Percentiles rank a stretch among this genome's conserved stretches.
phyloP scores from a whole-genome alignment of 2,329 filamentous ascomycete species.

The Phyllosticta ampelicida region DNA sequence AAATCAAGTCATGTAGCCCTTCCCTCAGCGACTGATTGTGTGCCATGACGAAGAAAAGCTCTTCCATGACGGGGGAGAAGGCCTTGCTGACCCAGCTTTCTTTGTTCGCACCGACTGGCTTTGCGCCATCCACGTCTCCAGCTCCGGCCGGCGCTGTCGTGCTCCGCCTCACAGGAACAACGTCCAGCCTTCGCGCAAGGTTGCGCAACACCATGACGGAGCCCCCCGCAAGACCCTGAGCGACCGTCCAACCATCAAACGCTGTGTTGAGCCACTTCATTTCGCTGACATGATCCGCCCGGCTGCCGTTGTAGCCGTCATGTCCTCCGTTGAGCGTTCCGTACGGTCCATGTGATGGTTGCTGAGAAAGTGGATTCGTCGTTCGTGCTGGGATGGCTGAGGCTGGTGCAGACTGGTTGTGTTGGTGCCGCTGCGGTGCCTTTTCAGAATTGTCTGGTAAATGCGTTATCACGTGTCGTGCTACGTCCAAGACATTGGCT shows the following conservation, averaged over 20 bases:
- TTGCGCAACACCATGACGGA: conserved; percentile 70
- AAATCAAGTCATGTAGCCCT: conserved; percentile 27
- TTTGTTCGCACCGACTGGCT: conserved; percentile 23
- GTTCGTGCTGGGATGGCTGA: not conserved
- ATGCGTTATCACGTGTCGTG: conserved; percentile 59
- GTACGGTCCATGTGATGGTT: not conserved
- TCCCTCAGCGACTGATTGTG: conserved; percentile 45
- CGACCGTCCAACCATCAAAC: conserved; percentile 43
- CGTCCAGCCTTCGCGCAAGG: conserved; percentile 45
- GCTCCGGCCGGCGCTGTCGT: conserved; percentile 39
- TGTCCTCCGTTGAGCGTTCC: conserved; percentile 5
- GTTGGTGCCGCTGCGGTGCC: conserved; percentile 29
- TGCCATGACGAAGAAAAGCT: conserved; percentile 58
- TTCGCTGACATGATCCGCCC: conserved; percentile 16
- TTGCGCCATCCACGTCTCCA: conserved; percentile 35
- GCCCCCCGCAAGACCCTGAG: conserved; percentile 68
- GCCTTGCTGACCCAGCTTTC: conserved; percentile 53
- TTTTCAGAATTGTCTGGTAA: conserved; percentile 38
- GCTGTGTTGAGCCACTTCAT: conserved; percentile 36
- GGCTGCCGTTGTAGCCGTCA: conserved; percentile 22
- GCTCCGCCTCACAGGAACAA: conserved; percentile 12
- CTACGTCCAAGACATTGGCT: conserved; percentile 38
- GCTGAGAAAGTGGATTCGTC: not conserved
- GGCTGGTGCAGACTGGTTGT: conserved; percentile 41
- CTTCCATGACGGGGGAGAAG: conserved; percentile 54